These are phyloP conservation scores for Candida sakaeoensis DNA, from an alignment of 805 yeast species.

Conservation along the genomic window DNA sequence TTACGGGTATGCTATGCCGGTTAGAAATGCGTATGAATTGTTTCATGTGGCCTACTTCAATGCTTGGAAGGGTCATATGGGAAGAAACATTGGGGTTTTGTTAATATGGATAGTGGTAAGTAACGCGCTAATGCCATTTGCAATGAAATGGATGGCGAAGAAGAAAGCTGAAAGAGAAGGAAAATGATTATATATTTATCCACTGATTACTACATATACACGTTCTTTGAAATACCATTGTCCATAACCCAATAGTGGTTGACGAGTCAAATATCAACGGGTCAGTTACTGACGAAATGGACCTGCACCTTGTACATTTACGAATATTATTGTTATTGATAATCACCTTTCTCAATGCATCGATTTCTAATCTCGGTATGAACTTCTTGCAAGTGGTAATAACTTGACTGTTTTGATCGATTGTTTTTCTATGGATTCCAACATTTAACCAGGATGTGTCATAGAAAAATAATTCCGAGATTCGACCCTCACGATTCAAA, in stretches of 20 bases:
- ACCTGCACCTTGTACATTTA: constrained; percentile 41
- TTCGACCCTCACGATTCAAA: constrained; percentile 42
- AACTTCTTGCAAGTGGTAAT: background rate
- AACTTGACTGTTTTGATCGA: background rate
- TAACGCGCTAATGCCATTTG: constrained; percentile 24
- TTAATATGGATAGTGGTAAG: constrained; percentile 28
- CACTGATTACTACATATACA: constrained; percentile 80
- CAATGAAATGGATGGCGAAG: constrained; percentile 19
- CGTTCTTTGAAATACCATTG: constrained; percentile 64
- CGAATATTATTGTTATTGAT: constrained; percentile 21
- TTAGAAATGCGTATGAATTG: constrained; percentile 24
- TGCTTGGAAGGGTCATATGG: constrained; percentile 32
- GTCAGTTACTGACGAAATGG: constrained; percentile 39
- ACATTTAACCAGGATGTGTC: constrained; percentile 63
- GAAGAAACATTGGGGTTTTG: constrained; percentile 29
- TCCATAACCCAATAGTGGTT: constrained; percentile 44
- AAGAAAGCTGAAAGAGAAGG: constrained; percentile 12
- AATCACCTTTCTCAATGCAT: constrained; percentile 35
- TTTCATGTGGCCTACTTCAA: constrained; percentile 30
- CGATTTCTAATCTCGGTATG: constrained; percentile 27
- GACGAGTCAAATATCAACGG: constrained; percentile 33
- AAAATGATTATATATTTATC: constrained; percentile 37
- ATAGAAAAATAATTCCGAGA: constrained; percentile 56
- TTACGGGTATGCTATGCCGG: constrained; percentile 29
- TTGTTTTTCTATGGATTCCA: constrained; percentile 18